A percentile compares a stretch with the other conserved stretches of the same genome.
phyloP scores from a whole-genome alignment of 108 stramenopile genomes.

The Conticribra weissflogii region DNA sequence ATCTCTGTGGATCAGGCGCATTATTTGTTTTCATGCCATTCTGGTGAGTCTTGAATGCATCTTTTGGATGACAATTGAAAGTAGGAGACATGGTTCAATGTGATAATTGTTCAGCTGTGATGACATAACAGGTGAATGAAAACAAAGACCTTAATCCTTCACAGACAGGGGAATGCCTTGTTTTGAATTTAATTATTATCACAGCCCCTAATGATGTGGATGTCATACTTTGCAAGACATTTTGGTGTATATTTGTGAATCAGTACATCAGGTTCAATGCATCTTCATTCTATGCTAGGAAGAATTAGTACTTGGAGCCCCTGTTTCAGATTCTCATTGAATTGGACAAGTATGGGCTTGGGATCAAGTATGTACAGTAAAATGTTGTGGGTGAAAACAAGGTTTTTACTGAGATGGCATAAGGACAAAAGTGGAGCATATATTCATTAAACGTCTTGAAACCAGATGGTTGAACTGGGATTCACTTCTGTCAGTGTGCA shows the following conservation, averaged over 20 bases:
- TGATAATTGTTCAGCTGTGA: background rate
- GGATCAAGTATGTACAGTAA: constrained; percentile 8
- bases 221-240: background rate
- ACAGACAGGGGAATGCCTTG: background rate
- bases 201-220: background rate
- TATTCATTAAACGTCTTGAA: constrained; percentile 30
- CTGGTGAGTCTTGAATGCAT: background rate
- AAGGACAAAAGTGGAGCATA: constrained; percentile 16
- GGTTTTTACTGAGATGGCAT: constrained; percentile 6
- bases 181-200: constrained; percentile 3
- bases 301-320: constrained; percentile 6
- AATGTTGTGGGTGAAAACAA: constrained; percentile 50
- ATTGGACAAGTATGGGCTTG: background rate
- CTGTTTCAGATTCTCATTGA: no score
- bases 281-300: constrained; percentile 19
- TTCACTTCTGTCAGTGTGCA: constrained; percentile 14
- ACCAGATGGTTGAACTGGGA: constrained; percentile 37
- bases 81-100: background rate
- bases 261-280: constrained; percentile 3
- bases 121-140: constrained; percentile 1
- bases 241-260: constrained; percentile 36
- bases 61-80: no score
- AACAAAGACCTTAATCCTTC: background rate
- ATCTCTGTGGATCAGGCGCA: background rate
- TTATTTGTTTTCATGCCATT: constrained; percentile 1